These are phyloP conservation scores for Camellia oleifera DNA, from an alignment of 179 eudicot genomes.

Conservation along the genomic window DNA sequence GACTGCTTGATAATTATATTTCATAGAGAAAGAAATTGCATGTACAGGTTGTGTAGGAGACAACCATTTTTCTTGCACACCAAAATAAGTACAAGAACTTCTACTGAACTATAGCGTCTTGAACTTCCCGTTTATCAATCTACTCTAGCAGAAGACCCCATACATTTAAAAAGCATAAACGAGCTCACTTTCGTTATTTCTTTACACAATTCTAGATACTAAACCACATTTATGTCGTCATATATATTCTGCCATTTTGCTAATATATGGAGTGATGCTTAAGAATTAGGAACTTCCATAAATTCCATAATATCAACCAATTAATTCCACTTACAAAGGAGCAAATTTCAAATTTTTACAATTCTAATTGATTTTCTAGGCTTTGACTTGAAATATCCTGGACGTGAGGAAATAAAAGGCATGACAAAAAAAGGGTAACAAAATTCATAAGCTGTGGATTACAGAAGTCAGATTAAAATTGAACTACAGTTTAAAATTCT, in stretches of 20 bases:
- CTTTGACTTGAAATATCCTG: too few species aligned
- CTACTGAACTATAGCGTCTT: background rate
- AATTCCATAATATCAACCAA: background rate
- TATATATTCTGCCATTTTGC: too few species aligned
- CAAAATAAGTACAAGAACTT: background rate
- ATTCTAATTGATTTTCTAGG: too few species aligned
- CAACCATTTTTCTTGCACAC: background rate
- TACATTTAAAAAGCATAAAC: background rate
- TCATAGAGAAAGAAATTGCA: too few species aligned
- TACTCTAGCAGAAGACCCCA: background rate
- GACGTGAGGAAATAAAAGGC: too few species aligned
- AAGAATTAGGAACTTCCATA: constrained; percentile 1
- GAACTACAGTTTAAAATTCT: too few species aligned
- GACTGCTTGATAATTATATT: background rate
- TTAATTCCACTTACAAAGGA: constrained; percentile 5
- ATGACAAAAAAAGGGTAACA: too few species aligned
- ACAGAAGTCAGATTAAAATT: too few species aligned
- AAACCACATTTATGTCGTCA: too few species aligned
- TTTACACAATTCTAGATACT: background rate
- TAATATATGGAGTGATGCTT: background rate
- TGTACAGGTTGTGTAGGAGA: too few species aligned
- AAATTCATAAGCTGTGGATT: too few species aligned
- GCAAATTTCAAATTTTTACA: background rate
- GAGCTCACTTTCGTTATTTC: background rate
- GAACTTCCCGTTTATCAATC: background rate